Percentiles rank a stretch among this genome's conserved stretches.
phyloP scores from a whole-genome alignment of 2,329 filamentous ascomycete genomes.

The Triangularia setosa region DNA sequence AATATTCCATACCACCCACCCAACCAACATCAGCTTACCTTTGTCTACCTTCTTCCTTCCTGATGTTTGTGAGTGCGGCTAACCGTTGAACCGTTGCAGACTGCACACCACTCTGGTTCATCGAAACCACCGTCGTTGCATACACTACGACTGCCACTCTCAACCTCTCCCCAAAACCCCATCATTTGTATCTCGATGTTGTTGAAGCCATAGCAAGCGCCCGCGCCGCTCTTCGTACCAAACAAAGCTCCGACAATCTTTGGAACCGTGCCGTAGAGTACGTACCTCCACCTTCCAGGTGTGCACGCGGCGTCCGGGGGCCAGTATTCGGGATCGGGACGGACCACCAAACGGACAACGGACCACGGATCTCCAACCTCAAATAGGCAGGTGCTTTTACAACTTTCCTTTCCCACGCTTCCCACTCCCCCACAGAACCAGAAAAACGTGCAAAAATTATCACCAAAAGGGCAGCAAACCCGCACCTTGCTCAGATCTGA shows the following conservation, averaged over 20 bases:
- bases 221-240: neutral
- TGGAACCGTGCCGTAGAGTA: neutral
- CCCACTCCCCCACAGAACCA: neutral
- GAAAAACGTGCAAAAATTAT: neutral
- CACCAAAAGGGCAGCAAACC: neutral
- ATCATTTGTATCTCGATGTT: neutral
- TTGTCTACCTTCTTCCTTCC: neutral
- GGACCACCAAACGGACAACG: neutral
- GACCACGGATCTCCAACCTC: neutral
- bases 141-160: neutral
- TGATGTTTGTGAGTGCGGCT: neutral
- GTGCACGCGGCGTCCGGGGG: neutral
- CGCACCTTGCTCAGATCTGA: neutral
- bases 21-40: neutral
- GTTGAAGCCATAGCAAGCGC: neutral
- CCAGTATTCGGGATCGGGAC: neutral
- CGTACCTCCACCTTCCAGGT: neutral
- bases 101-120: neutral
- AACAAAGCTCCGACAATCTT: neutral
- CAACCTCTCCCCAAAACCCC: neutral
- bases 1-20: neutral
- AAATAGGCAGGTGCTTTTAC: neutral
- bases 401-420: neutral
- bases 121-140: neutral
- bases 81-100: neutral